Base-by-base conservation (phyloP, 2,329 filamentous ascomycete genomes). In the Hypomyces rosellus region DNA sequence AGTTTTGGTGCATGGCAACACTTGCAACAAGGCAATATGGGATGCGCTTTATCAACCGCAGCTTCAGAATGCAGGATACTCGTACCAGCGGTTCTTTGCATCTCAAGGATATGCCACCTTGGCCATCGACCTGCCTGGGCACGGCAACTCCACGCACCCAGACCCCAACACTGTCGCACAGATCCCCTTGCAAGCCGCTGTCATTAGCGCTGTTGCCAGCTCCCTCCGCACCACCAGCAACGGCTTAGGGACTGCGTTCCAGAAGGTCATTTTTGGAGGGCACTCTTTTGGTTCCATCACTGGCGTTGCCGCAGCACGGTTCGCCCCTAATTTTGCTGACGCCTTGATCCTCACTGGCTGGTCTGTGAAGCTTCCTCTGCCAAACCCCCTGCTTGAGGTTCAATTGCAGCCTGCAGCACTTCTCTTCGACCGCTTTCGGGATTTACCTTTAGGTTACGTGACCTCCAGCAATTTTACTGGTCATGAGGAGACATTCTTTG, bases 271-370 rank as follows among this genome's bases (percentile, higher is more conserved):
- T 15, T 39, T 46, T 6, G 39, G 34, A 18, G 45, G 45, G 18
- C 45, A 46, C 30, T 46, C 45, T 33, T 46, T 25, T 18, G 45
- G 45, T 14, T 37, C 45, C 9, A 46, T 46, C 16, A 46, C 45
- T 14, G 34, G 45, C 25, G 34, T 46, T 36, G 45, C 45, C 5
- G 45, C 45, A 30, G 45, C 45, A 13, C 36, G 45, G 13, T 46
- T 40, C 39, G 22, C 15, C n/a, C 45, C 45, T 5, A 14, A 30
- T 14, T 46, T 46, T n/a, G 45, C 15, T 15, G 36, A 46, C 37
- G 45, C 34, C 14, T 15, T 46, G 15, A 37, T 46, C 30, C 34
- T 46, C 14, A 46, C 45, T 12, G 45, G 45, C 34, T 46, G 45
- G 45, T 46, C 45, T 20, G 45, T 22, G 34, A 30, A 38, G 37